A percentile compares a stretch with the other conserved stretches of the same genome.
phyloP scores from a whole-genome alignment of 768 basidiomycete genomes.

The Mycena galericulata region DNA sequence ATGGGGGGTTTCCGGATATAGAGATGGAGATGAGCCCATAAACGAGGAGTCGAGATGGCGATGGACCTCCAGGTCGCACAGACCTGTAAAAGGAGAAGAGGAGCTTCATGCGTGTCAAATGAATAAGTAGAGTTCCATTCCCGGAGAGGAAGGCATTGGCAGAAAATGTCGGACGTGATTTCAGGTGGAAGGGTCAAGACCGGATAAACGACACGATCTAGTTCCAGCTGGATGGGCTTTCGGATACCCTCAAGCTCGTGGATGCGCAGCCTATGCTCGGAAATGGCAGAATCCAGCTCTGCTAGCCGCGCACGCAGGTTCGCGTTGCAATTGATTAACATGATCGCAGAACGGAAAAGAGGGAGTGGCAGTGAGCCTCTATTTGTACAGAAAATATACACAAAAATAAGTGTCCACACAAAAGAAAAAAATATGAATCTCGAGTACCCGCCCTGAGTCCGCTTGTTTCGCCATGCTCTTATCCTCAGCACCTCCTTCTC shows the following conservation, averaged over 20 bases:
- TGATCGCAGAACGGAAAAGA: too few species aligned
- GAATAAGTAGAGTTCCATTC: not conserved
- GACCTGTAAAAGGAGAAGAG: slow-evolving; percentile 37
- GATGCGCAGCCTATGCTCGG: not conserved
- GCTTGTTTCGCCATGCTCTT: too few species aligned
- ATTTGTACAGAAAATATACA: too few species aligned
- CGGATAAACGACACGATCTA: slow-evolving; percentile 13
- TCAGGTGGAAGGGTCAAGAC: slow-evolving; percentile 15
- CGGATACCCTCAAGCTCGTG: not conserved
- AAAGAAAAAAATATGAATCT: too few species aligned
- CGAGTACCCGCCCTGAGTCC: too few species aligned
- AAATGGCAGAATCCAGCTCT: not conserved
- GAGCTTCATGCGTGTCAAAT: slow-evolving; percentile 16
- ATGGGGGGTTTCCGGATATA: not conserved
- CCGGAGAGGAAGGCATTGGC: not conserved
- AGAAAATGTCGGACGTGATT: slow-evolving; percentile 15
- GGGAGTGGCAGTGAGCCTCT: too few species aligned
- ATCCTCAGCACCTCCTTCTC: too few species aligned
- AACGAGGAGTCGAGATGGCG: slow-evolving; percentile 38
- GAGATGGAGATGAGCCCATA: slow-evolving; percentile 34
- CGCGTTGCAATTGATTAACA: not conserved
- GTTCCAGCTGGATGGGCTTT: not conserved
- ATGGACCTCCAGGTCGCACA: slow-evolving; percentile 41
- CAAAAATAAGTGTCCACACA: too few species aligned
- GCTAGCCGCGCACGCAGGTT: not conserved